Percentiles rank a stretch among this genome's conserved stretches.
phyloP scores from a whole-genome alignment of 108 stramenopile species.

The Discostella pseudostelligera region DNA sequence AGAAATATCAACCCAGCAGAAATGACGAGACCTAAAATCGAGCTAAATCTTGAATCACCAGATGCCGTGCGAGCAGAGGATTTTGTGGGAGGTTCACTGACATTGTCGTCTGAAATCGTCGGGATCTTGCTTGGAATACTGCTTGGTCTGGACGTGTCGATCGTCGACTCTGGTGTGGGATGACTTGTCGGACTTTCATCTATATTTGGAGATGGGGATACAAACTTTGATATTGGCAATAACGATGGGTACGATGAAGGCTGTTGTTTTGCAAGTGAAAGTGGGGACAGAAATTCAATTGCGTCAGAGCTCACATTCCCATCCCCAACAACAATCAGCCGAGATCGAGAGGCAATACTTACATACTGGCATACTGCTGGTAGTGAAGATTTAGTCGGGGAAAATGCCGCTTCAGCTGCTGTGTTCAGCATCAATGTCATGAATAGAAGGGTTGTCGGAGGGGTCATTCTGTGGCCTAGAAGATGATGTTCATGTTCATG shows the following conservation, averaged over 20 bases:
- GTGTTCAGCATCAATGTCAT: too few relatives aligned
- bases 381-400: too few relatives aligned
- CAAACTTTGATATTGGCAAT: constrained; percentile 4
- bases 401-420: too few relatives aligned
- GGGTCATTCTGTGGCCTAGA: too few relatives aligned
- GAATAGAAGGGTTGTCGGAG: too few relatives aligned
- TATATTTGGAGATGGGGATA: too few relatives aligned
- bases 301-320: too few relatives aligned
- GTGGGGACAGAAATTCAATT: neutral
- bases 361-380: too few relatives aligned
- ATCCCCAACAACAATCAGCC: too few relatives aligned
- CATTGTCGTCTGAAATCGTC: neutral
- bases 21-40: neutral
- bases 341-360: too few relatives aligned
- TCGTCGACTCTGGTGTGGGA: neutral
- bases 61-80: neutral
- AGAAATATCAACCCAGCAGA: neutral
- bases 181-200: neutral
- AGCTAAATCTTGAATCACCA: neutral
- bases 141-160: neutral
- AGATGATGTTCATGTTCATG: too few relatives aligned
- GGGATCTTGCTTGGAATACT: neutral
- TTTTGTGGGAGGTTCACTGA: neutral
- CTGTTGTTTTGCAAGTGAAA: neutral
- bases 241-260: constrained; percentile 7